phyloP scores from a whole-genome alignment of 2,329 filamentous ascomycete species.

The Aspergillus fischeri region DNA sequence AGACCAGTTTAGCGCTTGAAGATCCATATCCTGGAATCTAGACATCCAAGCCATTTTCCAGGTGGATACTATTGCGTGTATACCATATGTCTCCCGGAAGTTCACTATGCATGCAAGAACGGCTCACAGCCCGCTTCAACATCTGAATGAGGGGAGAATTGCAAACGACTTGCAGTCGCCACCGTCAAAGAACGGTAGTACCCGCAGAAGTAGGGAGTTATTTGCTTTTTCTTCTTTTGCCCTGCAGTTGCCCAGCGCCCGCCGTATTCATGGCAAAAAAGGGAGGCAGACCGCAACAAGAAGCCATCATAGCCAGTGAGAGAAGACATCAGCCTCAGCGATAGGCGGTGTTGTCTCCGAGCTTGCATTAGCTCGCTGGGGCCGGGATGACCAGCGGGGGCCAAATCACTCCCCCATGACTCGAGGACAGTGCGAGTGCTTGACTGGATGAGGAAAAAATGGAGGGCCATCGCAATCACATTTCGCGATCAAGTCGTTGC shows the following conservation, averaged over 20 bases:
- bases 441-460: neutral
- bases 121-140: neutral
- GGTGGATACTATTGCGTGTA: neutral
- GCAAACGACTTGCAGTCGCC: neutral
- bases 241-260: neutral
- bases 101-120: neutral
- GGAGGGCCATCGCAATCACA: neutral
- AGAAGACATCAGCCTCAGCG: neutral
- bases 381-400: neutral
- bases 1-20: neutral
- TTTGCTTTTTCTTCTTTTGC: neutral
- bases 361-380: neutral
- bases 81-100: neutral
- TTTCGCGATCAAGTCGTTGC: neutral
- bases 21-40: neutral
- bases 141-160: neutral
- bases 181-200: neutral
- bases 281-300: neutral
- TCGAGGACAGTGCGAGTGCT: neutral
- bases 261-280: neutral
- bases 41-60: neutral
- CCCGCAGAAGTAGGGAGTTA: neutral
- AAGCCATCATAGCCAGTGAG: neutral
- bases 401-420: neutral
- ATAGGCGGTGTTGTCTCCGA: slow-evolving; percentile 1